phyloP scores from a whole-genome alignment of 163 green algal species.

The Coccomyxa subellipsoidea region DNA sequence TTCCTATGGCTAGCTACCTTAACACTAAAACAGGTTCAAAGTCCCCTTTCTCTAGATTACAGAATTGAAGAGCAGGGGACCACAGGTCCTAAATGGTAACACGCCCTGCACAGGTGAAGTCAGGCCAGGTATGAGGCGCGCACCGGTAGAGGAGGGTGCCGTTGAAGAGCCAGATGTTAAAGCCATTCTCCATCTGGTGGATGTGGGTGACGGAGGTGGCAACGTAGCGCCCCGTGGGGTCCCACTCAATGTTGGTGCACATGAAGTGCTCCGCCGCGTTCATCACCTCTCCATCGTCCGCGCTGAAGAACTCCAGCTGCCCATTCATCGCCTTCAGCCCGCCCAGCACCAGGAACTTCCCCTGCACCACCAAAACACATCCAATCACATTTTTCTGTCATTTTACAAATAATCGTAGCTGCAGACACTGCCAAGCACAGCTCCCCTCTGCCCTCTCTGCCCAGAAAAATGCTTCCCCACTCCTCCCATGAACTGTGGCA shows the following conservation, averaged over 20 bases:
- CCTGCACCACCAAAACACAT: conserved; percentile 28
- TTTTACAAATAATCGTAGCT: no score
- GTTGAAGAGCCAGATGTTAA: conserved; percentile 91
- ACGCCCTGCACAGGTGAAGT: not conserved
- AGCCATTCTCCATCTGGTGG: conserved; percentile 97
- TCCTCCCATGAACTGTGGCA: no score
- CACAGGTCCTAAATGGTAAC: no score
- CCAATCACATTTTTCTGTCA: no score
- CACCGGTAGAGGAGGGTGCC: conserved; percentile 67
- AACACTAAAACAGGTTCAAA: no score
- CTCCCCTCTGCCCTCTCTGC: no score
- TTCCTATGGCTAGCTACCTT: no score
- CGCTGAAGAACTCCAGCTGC: conserved; percentile 97
- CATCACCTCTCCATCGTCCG: conserved; percentile 90
- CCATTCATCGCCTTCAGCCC: conserved; percentile 91
- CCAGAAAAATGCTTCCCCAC: no score
- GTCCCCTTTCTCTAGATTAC: no score
- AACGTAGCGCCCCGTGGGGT: conserved; percentile 91
- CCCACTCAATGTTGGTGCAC: conserved; percentile 93
- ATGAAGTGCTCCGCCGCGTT: conserved; percentile 95
- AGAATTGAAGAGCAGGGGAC: no score
- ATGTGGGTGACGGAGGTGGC: conserved; percentile 82
- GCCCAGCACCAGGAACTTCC: conserved; percentile 90
- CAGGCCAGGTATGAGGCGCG: not conserved
- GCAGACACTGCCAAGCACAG: no score